Conservation (phyloP, 2,329 filamentous ascomycete genomes). For the Aspergillus texensis region DNA sequence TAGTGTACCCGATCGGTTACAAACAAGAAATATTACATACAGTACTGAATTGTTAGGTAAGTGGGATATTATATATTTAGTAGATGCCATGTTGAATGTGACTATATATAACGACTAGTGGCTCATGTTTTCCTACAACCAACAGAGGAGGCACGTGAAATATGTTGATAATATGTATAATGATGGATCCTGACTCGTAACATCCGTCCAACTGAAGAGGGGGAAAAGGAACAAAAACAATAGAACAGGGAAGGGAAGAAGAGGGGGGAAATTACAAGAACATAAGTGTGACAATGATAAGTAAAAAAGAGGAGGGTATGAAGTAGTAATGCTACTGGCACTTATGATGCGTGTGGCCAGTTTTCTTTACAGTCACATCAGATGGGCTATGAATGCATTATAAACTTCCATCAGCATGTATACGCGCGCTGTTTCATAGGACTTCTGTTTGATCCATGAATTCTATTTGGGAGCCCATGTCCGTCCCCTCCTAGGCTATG, state of each 20-base stretch:
- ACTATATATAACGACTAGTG: not conserved
- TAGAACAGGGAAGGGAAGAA: not conserved
- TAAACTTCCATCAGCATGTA: conserved; percentile 10
- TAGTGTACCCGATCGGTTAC: not conserved
- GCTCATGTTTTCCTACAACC: too few species aligned
- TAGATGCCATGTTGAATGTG: not conserved
- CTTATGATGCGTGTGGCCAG: conserved; percentile 15
- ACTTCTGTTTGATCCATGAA: not conserved
- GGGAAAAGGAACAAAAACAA: not conserved
- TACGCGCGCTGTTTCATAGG: not conserved
- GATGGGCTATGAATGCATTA: conserved; percentile 18
- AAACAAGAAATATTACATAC: not conserved
- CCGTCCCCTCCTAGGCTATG: conserved; percentile 23
- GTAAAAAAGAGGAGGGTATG: conserved; percentile 18
- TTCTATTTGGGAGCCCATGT: not conserved
- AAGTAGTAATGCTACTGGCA: conserved; percentile 13
- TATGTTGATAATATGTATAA: not conserved
- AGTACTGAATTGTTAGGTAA: too few species aligned
- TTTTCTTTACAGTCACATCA: conserved; percentile 18
- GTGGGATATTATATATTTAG: too few species aligned
- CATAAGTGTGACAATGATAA: not conserved
- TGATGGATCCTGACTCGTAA: conserved; percentile 6
- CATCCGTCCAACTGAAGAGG: conserved; percentile 1
- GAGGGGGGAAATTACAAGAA: conserved; percentile 5
- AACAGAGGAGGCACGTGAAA: not conserved